Percentiles rank a stretch among this genome's conserved stretches.
These are phyloP conservation scores for Scenedesmus sp. DNA, from an alignment of 163 green algal species.

Conservation along the genomic window DNA sequence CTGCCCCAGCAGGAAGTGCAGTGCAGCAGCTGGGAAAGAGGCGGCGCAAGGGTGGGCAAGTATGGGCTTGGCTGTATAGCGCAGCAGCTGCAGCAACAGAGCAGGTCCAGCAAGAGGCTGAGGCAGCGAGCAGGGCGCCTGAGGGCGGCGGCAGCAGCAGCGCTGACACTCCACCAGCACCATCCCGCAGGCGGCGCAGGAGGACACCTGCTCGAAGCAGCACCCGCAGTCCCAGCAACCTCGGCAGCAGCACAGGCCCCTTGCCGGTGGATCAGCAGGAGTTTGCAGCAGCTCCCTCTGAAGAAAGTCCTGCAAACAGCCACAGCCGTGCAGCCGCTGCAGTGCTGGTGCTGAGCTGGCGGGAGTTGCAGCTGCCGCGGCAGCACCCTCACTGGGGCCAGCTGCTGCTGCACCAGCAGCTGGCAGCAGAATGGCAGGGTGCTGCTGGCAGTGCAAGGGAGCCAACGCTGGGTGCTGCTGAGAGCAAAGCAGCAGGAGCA, in stretches of 20 bases:
- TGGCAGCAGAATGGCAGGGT: background rate
- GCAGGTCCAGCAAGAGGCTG: background rate
- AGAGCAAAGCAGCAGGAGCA: background rate
- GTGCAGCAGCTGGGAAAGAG: background rate
- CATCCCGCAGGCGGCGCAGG: background rate
- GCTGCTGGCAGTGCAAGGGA: background rate
- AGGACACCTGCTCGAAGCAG: background rate
- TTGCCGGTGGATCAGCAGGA: background rate
- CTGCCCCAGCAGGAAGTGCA: background rate
- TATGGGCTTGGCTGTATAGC: background rate
- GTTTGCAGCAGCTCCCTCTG: background rate
- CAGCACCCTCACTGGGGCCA: background rate
- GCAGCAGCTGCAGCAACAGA: background rate
- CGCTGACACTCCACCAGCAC: background rate
- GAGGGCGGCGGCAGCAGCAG: background rate
- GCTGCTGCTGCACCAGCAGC: conserved; percentile 12
- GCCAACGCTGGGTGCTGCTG: background rate
- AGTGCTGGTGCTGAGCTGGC: conserved; percentile 5
- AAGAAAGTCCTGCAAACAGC: background rate
- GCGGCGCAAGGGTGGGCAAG: background rate
- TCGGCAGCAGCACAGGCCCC: background rate
- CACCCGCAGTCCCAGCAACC: too few species aligned
- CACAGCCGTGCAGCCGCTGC: background rate
- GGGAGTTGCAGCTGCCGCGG: background rate
- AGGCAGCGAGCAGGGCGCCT: background rate